A percentile compares a stretch with the other conserved stretches of the same genome.
Conservation (phyloP, 345 rosid genomes). For the Kandelia obovata region DNA sequence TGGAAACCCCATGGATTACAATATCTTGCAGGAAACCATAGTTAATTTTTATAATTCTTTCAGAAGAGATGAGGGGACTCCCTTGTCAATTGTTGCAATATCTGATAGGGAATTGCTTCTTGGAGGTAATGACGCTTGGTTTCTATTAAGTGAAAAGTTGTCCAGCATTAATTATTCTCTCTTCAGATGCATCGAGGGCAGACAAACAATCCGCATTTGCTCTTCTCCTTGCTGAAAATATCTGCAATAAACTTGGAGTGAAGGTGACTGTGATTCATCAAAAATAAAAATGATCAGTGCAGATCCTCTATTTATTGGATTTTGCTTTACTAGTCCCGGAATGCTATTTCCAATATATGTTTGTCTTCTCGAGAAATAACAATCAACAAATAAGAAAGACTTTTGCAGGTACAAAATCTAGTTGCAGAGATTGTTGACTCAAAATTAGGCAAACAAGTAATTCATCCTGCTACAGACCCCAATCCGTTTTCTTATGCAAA, state of each 20-base stretch:
- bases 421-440: slow-evolving; percentile 94
- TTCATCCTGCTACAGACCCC: slow-evolving; percentile 9
- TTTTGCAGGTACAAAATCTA: slow-evolving; percentile 74
- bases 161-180: slow-evolving; percentile 23
- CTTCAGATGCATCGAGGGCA: slow-evolving; percentile 79
- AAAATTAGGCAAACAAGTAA: slow-evolving; percentile 89
- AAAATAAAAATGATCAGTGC: neutral
- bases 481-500: slow-evolving; percentile 14
- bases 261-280: slow-evolving; percentile 39
- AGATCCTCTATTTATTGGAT: neutral
- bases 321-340: neutral
- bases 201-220: slow-evolving; percentile 87
- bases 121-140: slow-evolving; percentile 51
- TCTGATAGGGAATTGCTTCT: slow-evolving; percentile 80
- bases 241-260: slow-evolving; percentile 80
- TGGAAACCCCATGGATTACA: slow-evolving; percentile 84
- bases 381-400: slow-evolving; percentile 7
- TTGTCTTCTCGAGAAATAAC: neutral
- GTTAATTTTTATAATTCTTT: slow-evolving; percentile 45
- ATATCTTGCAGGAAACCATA: slow-evolving; percentile 64
- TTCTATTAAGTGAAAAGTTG: slow-evolving; percentile 5
- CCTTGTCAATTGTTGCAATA: slow-evolving; percentile 76
- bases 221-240: slow-evolving; percentile 90
- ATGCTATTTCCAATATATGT: neutral
- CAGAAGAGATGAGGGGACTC: slow-evolving; percentile 48